Evolutionary conservation across 2,329 filamentous ascomycete genomes (phyloP), one percentile per base, ranked within the genome.

Genomic region (Hymenoscyphus albidus): DNA sequence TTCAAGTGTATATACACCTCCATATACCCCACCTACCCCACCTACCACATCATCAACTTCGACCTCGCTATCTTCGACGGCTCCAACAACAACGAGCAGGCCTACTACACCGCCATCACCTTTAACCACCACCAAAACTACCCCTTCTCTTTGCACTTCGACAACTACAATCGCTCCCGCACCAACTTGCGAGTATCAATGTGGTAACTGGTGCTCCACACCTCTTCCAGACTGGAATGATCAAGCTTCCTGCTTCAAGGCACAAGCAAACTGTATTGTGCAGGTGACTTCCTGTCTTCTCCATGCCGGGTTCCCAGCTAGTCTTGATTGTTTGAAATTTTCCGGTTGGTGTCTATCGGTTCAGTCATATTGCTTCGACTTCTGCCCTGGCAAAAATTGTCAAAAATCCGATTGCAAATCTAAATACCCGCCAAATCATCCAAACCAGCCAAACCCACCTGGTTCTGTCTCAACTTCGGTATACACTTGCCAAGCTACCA

Each of bases 181-280:
- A 10, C 74, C 81, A 58, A 77, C 75, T 38, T 85, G 83, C 74
- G 83, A 85, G 72, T 85, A 83, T 74, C 76, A 80, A 68, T 81
- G 80, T 68, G 84, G 83, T 58, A 80, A 78, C 66, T 86, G 83
- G 82, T 85, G 82, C 71, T 79, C 79, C 44, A 77, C 77, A 57
- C 78, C 81, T 14, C 73, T 85, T 13, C 83, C 82, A 31, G 75
- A 80, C 68, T 86, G 80, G 75, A 72, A 73, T 51, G 77, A 83
- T 70, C 67, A 76, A 63, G 66, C 71, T 54, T 73, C 74, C 57
- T 86, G 83, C 73, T 70, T 75, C 59, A 69, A 68, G 10, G 78
- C 80, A 27, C 65, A 66, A 39, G 78, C 77, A 68, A 78, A 79
- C 63, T 79, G 77, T 71, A 72, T 74, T 32, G 73, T 83, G 63